A percentile compares a stretch with the other conserved stretches of the same genome.
These are phyloP conservation scores for Malassezia yamatoensis DNA, from an alignment of 1,284 basidiomycete species.

Conservation along the genomic window DNA sequence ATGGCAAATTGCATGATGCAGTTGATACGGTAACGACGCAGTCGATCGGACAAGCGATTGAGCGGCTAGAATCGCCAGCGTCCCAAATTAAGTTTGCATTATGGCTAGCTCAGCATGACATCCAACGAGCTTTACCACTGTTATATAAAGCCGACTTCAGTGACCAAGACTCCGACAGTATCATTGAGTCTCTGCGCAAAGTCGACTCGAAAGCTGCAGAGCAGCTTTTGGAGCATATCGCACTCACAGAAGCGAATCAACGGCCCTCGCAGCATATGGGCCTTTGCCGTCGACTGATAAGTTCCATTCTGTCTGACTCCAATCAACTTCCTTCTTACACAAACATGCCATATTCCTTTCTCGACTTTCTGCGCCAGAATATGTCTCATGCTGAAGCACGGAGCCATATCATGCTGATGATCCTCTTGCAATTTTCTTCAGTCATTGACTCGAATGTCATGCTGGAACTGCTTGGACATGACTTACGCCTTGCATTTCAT, in stretches of 20 bases:
- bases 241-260: constrained; percentile 22
- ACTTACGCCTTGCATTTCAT: constrained; percentile 21
- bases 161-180: neutral
- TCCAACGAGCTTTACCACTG: constrained; percentile 21
- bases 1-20: constrained; percentile 22
- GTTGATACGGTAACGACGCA: constrained; percentile 13
- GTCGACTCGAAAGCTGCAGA: constrained; percentile 28
- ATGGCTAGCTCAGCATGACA: constrained; percentile 31
- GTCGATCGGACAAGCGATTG: constrained; percentile 20
- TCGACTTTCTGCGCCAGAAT: neutral
- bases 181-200: constrained; percentile 20
- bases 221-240: constrained; percentile 36
- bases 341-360: neutral
- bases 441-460: constrained; percentile 22
- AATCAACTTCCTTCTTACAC: neutral
- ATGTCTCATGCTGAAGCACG: neutral
- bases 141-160: constrained; percentile 1
- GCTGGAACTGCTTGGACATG: constrained; percentile 13
- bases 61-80: neutral
- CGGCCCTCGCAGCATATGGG: constrained; percentile 26
- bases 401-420: constrained; percentile 29
- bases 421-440: constrained; percentile 29
- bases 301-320: neutral
- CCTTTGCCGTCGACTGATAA: constrained; percentile 8
- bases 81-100: constrained; percentile 22